Evolutionary conservation across 108 stramenopile genomes (phyloP).

Genomic region (Epipyxis sp.): DNA sequence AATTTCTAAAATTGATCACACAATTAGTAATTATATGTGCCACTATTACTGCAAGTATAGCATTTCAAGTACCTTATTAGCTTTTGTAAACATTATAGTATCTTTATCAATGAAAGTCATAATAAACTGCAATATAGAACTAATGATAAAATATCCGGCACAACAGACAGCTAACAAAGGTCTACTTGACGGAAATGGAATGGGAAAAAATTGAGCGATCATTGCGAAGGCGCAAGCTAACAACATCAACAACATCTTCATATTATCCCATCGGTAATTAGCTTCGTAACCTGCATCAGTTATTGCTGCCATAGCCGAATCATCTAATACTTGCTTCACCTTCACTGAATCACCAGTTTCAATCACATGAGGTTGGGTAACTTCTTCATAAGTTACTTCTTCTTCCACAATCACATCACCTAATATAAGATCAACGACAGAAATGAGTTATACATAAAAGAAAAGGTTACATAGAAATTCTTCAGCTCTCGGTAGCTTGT

Average conservation of each 20-base stretch:
- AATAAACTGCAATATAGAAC: conserved; percentile 80
- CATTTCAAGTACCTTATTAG: conserved; percentile 41
- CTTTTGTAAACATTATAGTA: conserved; percentile 76
- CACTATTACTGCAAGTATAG: conserved; percentile 41
- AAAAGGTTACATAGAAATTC: neutral
- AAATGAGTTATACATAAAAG: neutral
- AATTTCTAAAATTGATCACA: conserved; percentile 55
- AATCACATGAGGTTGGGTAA: conserved; percentile 59
- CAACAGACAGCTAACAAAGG: conserved; percentile 81
- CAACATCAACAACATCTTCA: conserved; percentile 82
- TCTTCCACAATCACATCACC: conserved; percentile 8
- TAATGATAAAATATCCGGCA: conserved; percentile 77
- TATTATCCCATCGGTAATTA: conserved; percentile 76
- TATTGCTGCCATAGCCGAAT: conserved; percentile 65
- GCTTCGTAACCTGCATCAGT: conserved; percentile 60
- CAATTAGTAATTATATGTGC: conserved; percentile 51
- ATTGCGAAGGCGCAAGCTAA: conserved; percentile 82
- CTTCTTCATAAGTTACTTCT: conserved; percentile 32
- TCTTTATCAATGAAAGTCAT: conserved; percentile 87
- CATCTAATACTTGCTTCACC: conserved; percentile 93
- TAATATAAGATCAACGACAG: neutral
- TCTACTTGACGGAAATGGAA: conserved; percentile 85
- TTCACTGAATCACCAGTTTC: conserved; percentile 91
- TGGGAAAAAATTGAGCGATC: conserved; percentile 82
- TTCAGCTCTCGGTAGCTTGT: neutral